Base-by-base conservation (phyloP, 306 rosid genomes). In the Vicia faba region DNA sequence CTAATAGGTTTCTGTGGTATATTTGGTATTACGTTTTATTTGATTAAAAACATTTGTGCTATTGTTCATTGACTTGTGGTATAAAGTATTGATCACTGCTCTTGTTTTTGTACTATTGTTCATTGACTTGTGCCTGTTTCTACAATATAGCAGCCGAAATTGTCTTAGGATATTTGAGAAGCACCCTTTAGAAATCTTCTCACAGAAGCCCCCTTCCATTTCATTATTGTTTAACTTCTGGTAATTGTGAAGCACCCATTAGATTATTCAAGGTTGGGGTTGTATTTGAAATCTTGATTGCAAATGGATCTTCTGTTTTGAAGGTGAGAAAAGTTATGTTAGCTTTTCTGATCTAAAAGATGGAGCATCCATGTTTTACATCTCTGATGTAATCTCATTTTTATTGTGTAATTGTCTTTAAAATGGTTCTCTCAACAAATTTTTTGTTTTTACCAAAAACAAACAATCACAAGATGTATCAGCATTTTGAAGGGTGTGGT, bases 1-100 rank as follows among this genome's bases (percentile, higher is more conserved):
- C 63, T 74, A 72, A 10, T 74, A 78, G 79, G 72, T 46, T 61
- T 69, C 62, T 69, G 82, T 77, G 59, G 59, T 58, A 64, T 64
- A 70, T 58, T 35, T 3, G 20, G 66, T 55, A 12, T 64, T 50
- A 39, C 33, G 3, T 63, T 70, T 64, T 57, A 39, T 57, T 16
- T 33, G 60, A 29, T 12, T 13, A 35, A 43, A 20, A 58, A 65
- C 70, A 60, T 14, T 40, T 65, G 78, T 64, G 16, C 23, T 20
- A 20, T 20, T 23, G n/a, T n/a, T 25, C 4, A n/a, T 25, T 78
- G 26, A 31, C 2, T 71, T 78, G 28, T 61, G 19, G n/a, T n/a
- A n/a, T n/a, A 39, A 59, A 56, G 36, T 68, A 51, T 67, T 23
- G 71, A 25, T 45, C 38, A 26, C 64, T 63, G 59, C 28, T 26